Evolutionary conservation across 495 filamentous ascomycete species (phyloP).

Genomic region (Tuber calosporum): DNA sequence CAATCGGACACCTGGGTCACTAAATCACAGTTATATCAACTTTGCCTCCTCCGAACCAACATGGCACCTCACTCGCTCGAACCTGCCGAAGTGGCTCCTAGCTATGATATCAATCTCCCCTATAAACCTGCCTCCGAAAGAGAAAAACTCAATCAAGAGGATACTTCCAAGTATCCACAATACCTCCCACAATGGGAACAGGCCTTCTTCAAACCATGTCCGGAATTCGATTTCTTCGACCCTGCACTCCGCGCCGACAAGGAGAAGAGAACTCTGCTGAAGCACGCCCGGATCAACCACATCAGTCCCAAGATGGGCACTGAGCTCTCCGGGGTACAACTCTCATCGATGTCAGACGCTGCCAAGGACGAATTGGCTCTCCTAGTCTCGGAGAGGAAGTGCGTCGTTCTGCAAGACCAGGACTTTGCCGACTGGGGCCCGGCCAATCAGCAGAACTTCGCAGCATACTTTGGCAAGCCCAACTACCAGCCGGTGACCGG

Average conservation of each 20-base stretch:
- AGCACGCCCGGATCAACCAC: conserved; percentile 27
- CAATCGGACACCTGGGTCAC: neutral
- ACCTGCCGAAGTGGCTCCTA: conserved; percentile 46
- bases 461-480: conserved; percentile 54
- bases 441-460: conserved; percentile 47
- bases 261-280: conserved; percentile 41
- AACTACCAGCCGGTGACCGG: conserved; percentile 56
- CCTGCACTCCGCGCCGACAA: conserved; percentile 44
- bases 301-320: conserved; percentile 53
- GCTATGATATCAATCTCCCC: conserved; percentile 55
- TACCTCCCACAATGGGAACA: conserved; percentile 44
- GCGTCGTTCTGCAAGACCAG: conserved; percentile 47
- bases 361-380: conserved; percentile 46
- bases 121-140: conserved; percentile 47
- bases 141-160: conserved; percentile 43
- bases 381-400: conserved; percentile 45
- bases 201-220: conserved; percentile 39
- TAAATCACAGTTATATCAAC: conserved; percentile 7
- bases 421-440: conserved; percentile 48
- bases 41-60: conserved; percentile 3
- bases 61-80: conserved; percentile 40
- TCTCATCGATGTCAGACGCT: conserved; percentile 43
- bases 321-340: conserved; percentile 46
- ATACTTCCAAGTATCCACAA: conserved; percentile 39
- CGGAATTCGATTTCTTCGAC: conserved; percentile 43